These are phyloP conservation scores for Immersiella caudata DNA, from an alignment of 495 filamentous ascomycete species.

Conservation along the genomic window DNA sequence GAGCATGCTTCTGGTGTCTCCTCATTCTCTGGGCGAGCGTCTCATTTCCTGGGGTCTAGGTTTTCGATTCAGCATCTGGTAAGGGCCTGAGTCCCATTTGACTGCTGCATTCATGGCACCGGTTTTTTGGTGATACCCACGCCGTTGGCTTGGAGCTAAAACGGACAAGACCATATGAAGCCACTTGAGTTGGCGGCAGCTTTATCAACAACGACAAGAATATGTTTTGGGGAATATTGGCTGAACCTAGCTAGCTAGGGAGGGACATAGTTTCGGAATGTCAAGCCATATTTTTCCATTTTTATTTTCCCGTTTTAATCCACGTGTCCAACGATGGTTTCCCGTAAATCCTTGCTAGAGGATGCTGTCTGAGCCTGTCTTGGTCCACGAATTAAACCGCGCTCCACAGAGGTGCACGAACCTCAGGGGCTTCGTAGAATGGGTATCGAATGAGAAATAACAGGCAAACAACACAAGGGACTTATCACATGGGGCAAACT, in stretches of 20 bases:
- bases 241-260: constrained; percentile 21
- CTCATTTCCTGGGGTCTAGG: constrained; percentile 22
- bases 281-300: constrained; percentile 23
- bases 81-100: constrained; percentile 28
- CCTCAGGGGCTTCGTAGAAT: no score
- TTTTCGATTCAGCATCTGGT: constrained; percentile 30
- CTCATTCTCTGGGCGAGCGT: constrained; percentile 1
- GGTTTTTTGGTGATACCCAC: constrained; percentile 9
- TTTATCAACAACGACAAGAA: constrained; percentile 26
- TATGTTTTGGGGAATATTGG: constrained; percentile 27
- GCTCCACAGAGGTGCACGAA: no score
- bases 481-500: no score
- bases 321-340: no score
- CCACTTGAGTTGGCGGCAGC: background rate
- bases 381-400: no score
- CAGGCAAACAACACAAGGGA: no score
- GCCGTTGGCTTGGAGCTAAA: background rate
- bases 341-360: no score
- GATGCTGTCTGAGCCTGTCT: no score
- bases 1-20: constrained; percentile 12
- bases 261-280: constrained; percentile 32
- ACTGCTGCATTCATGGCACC: constrained; percentile 23
- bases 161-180: background rate
- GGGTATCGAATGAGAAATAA: no score
- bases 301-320: background rate